These are phyloP conservation scores for Termitomyces sp. DNA, from an alignment of 768 basidiomycete species.

Conservation along the genomic window DNA sequence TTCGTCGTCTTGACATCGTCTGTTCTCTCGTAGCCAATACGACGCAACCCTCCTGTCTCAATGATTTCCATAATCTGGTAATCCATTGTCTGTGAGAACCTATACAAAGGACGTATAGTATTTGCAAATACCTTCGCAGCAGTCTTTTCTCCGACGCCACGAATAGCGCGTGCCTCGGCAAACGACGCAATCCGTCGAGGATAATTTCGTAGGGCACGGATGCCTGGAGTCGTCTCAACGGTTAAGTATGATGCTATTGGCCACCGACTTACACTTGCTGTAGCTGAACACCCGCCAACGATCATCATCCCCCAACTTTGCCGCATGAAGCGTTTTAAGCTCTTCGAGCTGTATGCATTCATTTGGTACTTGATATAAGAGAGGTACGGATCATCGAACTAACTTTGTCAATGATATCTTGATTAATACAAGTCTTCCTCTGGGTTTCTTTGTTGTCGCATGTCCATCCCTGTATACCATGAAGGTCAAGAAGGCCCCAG, in stretches of 20 bases:
- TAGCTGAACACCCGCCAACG: slow-evolving; percentile 65
- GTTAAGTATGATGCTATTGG: background rate
- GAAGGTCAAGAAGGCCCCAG: background rate
- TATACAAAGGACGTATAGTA: background rate
- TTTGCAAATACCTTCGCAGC: slow-evolving; percentile 52
- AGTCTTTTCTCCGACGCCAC: slow-evolving; percentile 69
- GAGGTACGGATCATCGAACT: background rate
- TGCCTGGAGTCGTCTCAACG: slow-evolving; percentile 34
- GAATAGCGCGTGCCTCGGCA: slow-evolving; percentile 54
- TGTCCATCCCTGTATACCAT: slow-evolving; percentile 48
- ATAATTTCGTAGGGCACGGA: slow-evolving; percentile 50
- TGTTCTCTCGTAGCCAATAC: slow-evolving; percentile 64
- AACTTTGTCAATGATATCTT: slow-evolving; percentile 73
- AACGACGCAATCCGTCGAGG: slow-evolving; percentile 53
- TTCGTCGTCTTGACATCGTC: slow-evolving; percentile 52
- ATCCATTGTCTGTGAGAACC: background rate
- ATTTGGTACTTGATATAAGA: background rate
- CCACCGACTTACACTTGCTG: slow-evolving; percentile 46
- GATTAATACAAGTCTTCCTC: slow-evolving; percentile 46
- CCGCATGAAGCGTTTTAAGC: slow-evolving; percentile 59
- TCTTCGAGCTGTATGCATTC: slow-evolving; percentile 49
- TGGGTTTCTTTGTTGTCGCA: slow-evolving; percentile 49
- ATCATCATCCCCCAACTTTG: slow-evolving; percentile 55
- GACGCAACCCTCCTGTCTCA: slow-evolving; percentile 62
- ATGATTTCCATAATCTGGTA: slow-evolving; percentile 77